These are phyloP conservation scores for Triadica sebifera DNA, from an alignment of 345 rosid genomes.

Conservation along the genomic window DNA sequence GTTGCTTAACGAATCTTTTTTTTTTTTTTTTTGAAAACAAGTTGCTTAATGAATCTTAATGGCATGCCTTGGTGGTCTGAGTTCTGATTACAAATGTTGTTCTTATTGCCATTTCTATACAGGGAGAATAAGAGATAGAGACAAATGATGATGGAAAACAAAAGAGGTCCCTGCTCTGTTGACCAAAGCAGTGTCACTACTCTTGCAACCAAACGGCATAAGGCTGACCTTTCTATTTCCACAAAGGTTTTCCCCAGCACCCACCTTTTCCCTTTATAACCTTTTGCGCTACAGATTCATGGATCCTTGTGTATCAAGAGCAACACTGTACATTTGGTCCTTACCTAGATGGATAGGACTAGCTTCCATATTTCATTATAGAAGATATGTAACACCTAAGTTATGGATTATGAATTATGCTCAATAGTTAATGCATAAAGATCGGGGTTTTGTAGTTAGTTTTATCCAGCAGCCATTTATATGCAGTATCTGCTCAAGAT, in stretches of 20 bases:
- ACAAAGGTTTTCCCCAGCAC: constrained; percentile 50
- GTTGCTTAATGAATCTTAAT: constrained; percentile 14
- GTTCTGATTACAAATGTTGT: constrained; percentile 12
- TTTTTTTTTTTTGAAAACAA: too few species aligned
- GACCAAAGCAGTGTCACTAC: constrained; percentile 53
- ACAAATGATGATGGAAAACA: constrained; percentile 76
- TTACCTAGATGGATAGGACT: background rate
- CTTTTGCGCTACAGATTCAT: background rate
- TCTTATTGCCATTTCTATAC: constrained; percentile 17
- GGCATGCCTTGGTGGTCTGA: constrained; percentile 1
- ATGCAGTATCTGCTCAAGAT: background rate
- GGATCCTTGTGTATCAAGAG: background rate
- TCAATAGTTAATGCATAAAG: background rate
- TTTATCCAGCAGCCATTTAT: background rate
- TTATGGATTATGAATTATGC: background rate
- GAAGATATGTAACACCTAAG: background rate
- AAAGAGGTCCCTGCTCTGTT: constrained; percentile 63
- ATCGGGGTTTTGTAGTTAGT: background rate
- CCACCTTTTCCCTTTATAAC: background rate
- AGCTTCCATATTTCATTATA: background rate
- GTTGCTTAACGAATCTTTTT: constrained; percentile 15
- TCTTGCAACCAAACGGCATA: constrained; percentile 68
- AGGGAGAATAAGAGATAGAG: constrained; percentile 43
- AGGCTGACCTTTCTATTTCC: constrained; percentile 64
- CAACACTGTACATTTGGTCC: background rate